Evolutionary conservation across 1,284 basidiomycete species (phyloP).

Genomic region (Cutaneotrichosporon sp.): DNA sequence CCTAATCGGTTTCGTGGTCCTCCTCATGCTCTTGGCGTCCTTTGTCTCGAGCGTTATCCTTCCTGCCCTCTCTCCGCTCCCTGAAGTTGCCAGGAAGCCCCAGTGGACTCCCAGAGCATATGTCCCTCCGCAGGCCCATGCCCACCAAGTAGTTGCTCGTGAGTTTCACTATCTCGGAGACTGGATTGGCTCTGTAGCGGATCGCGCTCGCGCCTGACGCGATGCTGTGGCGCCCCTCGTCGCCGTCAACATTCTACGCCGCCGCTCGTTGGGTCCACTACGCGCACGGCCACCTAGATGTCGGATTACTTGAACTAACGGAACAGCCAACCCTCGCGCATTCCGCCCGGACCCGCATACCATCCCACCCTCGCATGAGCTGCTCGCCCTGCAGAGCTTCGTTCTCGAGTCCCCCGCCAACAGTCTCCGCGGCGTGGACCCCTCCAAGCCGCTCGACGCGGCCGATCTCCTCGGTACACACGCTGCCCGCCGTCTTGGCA

Average conservation of each 20-base stretch:
- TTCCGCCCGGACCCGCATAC: slow-evolving; percentile 29
- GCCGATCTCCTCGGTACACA: slow-evolving; percentile 32
- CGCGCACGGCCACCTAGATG: too few species aligned
- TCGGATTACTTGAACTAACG: too few species aligned
- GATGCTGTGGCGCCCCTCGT: too few species aligned
- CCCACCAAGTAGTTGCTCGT: slow-evolving; percentile 12
- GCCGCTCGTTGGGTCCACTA: too few species aligned
- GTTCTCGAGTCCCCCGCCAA: slow-evolving; percentile 36
- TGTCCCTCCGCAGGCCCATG: slow-evolving; percentile 2
- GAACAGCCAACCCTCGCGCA: slow-evolving; percentile 12
- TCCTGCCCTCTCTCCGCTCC: slow-evolving; percentile 6
- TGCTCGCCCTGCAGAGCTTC: slow-evolving; percentile 46
- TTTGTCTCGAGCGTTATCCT: slow-evolving; percentile 17
- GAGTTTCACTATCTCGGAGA: slow-evolving; percentile 10
- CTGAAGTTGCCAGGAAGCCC: slow-evolving; percentile 20
- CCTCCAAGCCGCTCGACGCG: slow-evolving; percentile 36
- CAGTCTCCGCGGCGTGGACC: slow-evolving; percentile 31
- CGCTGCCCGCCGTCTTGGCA: slow-evolving; percentile 23
- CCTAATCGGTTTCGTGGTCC: slow-evolving; percentile 24
- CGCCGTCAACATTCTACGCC: too few species aligned
- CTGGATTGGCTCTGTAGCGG: too few species aligned
- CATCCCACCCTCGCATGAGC: slow-evolving; percentile 39
- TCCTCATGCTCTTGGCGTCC: slow-evolving; percentile 26
- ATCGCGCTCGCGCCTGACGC: too few species aligned
- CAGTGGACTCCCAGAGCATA: background rate